Evolutionary conservation across 768 basidiomycete genomes (phyloP).

Genomic region (Leccinum olivaceopallidum): DNA sequence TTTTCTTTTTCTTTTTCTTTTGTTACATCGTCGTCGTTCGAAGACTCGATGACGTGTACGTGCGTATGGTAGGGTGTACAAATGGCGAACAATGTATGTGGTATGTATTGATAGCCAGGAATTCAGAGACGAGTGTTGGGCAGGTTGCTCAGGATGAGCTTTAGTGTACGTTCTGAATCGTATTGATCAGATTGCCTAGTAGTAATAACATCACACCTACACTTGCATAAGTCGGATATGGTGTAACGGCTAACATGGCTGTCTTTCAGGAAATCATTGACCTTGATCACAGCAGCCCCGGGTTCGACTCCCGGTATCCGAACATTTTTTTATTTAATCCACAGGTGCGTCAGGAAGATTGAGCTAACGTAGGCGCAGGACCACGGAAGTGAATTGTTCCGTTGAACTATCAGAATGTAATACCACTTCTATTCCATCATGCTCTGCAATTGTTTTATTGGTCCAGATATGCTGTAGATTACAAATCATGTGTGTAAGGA

Average conservation of each 20-base stretch:
- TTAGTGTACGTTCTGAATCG: too few species aligned
- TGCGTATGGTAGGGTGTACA: constrained; percentile 7
- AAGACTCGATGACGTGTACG: constrained; percentile 5
- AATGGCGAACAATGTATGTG: constrained; percentile 8
- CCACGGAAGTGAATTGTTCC: too few species aligned
- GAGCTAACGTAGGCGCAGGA: too few species aligned
- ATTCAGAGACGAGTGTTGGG: neutral
- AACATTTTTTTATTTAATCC: constrained; percentile 21
- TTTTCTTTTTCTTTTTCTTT: neutral
- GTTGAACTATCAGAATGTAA: too few species aligned
- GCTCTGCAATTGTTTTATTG: too few species aligned
- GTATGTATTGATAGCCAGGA: constrained; percentile 7
- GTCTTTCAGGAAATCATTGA: constrained; percentile 26
- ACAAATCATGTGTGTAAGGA: too few species aligned
- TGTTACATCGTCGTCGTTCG: neutral
- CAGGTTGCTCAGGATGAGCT: too few species aligned
- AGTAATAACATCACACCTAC: neutral
- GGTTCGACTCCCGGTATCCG: constrained; percentile 39
- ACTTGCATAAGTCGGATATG: constrained; percentile 28
- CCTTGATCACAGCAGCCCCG: constrained; percentile 35
- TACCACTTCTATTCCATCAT: too few species aligned
- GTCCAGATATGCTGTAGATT: too few species aligned
- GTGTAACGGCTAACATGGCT: constrained; percentile 39
- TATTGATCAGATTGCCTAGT: neutral
- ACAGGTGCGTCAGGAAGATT: too few species aligned